Evolutionary conservation across 345 rosid species (phyloP).

Genomic region (Melaleuca quinquenervia): DNA sequence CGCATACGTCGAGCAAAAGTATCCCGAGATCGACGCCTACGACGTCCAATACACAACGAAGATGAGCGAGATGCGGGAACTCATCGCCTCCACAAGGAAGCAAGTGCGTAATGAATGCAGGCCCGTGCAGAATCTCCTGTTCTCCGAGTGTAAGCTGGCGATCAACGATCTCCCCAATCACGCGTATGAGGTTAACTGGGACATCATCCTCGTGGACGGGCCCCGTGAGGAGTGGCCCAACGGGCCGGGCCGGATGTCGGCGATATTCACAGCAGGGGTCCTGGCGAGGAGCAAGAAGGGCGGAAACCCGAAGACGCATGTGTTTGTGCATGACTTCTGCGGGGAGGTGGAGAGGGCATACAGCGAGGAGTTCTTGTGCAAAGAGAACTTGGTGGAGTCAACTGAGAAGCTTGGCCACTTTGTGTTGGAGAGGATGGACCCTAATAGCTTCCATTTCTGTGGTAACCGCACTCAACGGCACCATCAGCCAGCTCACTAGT

Average conservation of each 20-base stretch:
- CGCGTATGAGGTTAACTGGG: conserved; percentile 95
- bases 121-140: conserved; percentile 78
- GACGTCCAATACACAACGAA: conserved; percentile 92
- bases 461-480: conserved; percentile 9
- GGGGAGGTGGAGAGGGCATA: conserved; percentile 63
- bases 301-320: conserved; percentile 69
- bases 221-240: conserved; percentile 77
- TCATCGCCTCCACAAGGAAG: conserved; percentile 39
- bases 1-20: conserved; percentile 66
- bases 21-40: conserved; percentile 81
- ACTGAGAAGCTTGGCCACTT: conserved; percentile 79
- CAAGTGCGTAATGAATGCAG: conserved; percentile 55
- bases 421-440: conserved; percentile 75
- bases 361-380: conserved; percentile 83
- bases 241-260: conserved; percentile 71
- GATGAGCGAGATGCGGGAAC: conserved; percentile 42
- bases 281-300: conserved; percentile 75
- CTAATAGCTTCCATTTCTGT: conserved; percentile 45
- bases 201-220: conserved; percentile 82
- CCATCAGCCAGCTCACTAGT: background rate
- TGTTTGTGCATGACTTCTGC: conserved; percentile 80
- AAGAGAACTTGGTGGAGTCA: conserved; percentile 67
- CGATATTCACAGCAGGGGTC: conserved; percentile 86
- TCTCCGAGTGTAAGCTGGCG: conserved; percentile 82
- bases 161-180: conserved; percentile 88